Evolutionary conservation across 257 asterid genomes (phyloP).

Genomic region (Nicotiana knightiana): DNA sequence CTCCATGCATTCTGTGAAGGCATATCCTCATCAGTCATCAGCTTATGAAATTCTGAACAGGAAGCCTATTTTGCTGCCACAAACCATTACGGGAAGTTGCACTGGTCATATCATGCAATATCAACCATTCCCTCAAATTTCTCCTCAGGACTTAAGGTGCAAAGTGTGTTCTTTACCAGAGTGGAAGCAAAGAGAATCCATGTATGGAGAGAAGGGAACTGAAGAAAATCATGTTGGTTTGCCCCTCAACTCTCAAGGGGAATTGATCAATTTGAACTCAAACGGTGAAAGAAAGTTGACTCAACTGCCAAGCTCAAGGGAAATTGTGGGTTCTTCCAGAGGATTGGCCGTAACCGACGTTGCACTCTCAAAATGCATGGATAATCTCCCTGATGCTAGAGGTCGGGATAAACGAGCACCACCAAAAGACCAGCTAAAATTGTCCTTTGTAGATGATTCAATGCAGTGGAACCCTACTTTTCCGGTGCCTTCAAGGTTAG

Average conservation of each 20-base stretch:
- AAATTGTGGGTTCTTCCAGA: conserved; percentile 16
- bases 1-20: conserved; percentile 32
- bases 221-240: conserved; percentile 39
- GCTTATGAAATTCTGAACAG: conserved; percentile 14
- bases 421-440: conserved; percentile 26
- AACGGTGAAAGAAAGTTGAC: conserved; percentile 25
- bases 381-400: conserved; percentile 21
- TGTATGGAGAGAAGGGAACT: conserved; percentile 22
- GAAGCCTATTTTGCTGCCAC: conserved; percentile 20
- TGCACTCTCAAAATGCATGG: conserved; percentile 10
- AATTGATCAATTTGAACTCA: conserved; percentile 38
- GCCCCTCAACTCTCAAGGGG: conserved; percentile 76
- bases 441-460: conserved; percentile 24
- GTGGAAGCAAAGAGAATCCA: conserved; percentile 21
- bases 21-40: conserved; percentile 27
- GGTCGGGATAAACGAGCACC: conserved; percentile 25
- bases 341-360: conserved; percentile 23
- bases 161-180: conserved; percentile 25
- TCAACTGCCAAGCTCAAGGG: conserved; percentile 29
- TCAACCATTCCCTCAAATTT: conserved; percentile 32
- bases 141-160: conserved; percentile 35
- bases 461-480: conserved; percentile 23
- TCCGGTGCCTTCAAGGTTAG: conserved; percentile 34
- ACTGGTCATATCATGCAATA: conserved; percentile 24
- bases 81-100: conserved; percentile 16